Evolutionary conservation across 1,284 basidiomycete species (phyloP).

Genomic region (Cystobasidium slooffiae): DNA sequence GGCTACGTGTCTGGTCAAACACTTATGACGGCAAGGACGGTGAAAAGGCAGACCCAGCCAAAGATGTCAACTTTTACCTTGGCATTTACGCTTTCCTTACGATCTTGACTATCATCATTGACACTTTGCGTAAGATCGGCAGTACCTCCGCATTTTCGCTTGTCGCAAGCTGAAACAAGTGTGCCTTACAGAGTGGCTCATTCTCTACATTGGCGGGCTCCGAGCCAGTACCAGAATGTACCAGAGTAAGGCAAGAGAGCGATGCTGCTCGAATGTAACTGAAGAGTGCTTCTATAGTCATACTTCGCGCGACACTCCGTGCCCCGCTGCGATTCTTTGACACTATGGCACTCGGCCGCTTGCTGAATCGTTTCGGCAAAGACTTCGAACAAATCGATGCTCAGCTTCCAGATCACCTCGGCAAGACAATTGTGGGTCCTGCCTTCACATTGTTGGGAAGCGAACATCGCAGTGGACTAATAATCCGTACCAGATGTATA

Average conservation of each 20-base stretch:
- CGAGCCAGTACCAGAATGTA: conserved; percentile 49
- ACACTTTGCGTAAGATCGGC: conserved; percentile 48
- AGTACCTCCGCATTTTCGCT: background rate
- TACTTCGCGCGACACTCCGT: conserved; percentile 83
- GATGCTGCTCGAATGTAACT: background rate
- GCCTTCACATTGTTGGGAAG: background rate
- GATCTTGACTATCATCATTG: conserved; percentile 54
- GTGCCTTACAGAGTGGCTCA: conserved; percentile 45
- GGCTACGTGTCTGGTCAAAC: conserved; percentile 50
- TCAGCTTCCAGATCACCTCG: conserved; percentile 81
- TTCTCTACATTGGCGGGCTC: conserved; percentile 52
- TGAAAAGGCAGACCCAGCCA: conserved; percentile 52
- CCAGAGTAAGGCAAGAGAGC: conserved; percentile 25
- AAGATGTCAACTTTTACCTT: conserved; percentile 69
- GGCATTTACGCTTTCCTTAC: conserved; percentile 68
- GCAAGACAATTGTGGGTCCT: conserved; percentile 63
- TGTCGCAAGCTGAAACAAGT: conserved; percentile 4
- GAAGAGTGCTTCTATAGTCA: conserved; percentile 49
- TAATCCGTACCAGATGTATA: conserved; percentile 59
- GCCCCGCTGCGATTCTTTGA: conserved; percentile 93
- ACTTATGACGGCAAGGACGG: conserved; percentile 37
- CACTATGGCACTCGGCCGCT: conserved; percentile 75
- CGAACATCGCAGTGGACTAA: background rate
- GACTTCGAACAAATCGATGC: conserved; percentile 93
- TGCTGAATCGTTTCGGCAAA: conserved; percentile 74